Conservation (phyloP, 306 rosid genomes). For the Cicer chorassanicum region DNA sequence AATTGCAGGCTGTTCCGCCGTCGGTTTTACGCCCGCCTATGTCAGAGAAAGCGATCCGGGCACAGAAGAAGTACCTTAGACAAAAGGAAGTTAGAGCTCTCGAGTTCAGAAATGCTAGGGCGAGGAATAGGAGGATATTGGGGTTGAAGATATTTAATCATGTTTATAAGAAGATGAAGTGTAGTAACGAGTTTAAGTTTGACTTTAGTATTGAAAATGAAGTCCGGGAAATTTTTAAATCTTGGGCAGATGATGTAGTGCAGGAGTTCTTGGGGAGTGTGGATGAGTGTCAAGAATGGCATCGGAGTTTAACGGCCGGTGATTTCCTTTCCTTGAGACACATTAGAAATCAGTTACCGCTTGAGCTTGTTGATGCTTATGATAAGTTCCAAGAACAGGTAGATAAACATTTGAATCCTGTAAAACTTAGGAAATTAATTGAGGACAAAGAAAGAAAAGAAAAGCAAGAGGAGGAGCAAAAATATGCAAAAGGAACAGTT, state of each 20-base stretch:
- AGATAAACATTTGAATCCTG: constrained; percentile 76
- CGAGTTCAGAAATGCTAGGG: constrained; percentile 81
- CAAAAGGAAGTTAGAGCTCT: constrained; percentile 83
- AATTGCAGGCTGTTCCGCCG: constrained; percentile 76
- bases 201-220: constrained; percentile 71
- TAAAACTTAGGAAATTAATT: constrained; percentile 56
- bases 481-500: constrained; percentile 66
- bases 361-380: constrained; percentile 73
- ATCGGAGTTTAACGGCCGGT: constrained; percentile 64
- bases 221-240: constrained; percentile 61
- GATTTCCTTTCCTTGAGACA: constrained; percentile 74
- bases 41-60: constrained; percentile 84
- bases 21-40: constrained; percentile 70
- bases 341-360: constrained; percentile 78
- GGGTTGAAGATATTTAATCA: constrained; percentile 76
- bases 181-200: constrained; percentile 59
- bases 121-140: constrained; percentile 77
- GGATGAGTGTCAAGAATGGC: constrained; percentile 82
- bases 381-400: constrained; percentile 84
- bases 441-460: constrained; percentile 70
- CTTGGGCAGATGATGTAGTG: constrained; percentile 80
- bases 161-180: constrained; percentile 70
- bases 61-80: constrained; percentile 79
- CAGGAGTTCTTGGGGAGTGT: constrained; percentile 61
- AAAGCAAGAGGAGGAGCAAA: constrained; percentile 70